Conservation (phyloP, 2,329 filamentous ascomycete species). For the Alternaria angustiovoidea region DNA sequence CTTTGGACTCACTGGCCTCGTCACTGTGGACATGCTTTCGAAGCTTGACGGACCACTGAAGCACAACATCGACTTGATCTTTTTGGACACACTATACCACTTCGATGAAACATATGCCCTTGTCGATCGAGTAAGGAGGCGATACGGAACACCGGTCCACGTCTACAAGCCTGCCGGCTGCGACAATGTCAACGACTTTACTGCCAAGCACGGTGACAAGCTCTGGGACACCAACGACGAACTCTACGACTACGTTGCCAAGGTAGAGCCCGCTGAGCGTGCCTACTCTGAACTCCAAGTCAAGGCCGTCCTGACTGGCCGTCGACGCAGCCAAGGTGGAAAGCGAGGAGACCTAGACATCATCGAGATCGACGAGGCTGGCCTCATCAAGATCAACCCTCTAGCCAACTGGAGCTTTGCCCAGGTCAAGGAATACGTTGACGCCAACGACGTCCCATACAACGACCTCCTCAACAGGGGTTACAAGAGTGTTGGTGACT, state of each 20-base stretch:
- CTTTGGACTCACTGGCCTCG: conserved; percentile 61
- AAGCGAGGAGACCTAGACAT: conserved; percentile 90
- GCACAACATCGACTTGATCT: conserved; percentile 60
- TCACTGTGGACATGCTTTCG: conserved; percentile 72
- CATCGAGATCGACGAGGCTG: conserved; percentile 89
- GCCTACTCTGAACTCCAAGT: conserved; percentile 89
- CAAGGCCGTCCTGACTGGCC: conserved; percentile 89
- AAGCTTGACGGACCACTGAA: conserved; percentile 71
- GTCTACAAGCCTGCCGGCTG: conserved; percentile 85
- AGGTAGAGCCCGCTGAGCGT: conserved; percentile 94
- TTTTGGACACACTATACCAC: conserved; percentile 63
- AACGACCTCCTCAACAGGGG: conserved; percentile 88
- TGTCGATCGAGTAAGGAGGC: conserved; percentile 72
- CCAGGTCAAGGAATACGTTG: conserved; percentile 88
- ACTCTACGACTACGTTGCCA: conserved; percentile 95
- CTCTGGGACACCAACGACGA: conserved; percentile 88
- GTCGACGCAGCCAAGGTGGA: conserved; percentile 89
- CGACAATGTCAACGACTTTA: conserved; percentile 78
- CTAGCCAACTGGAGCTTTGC: conserved; percentile 92
- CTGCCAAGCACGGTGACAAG: conserved; percentile 78
- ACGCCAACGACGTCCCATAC: conserved; percentile 88
- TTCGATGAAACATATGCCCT: conserved; percentile 61
- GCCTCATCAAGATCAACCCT: conserved; percentile 96
- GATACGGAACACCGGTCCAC: conserved; percentile 83
- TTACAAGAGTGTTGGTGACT: conserved; percentile 99